A percentile compares a stretch with the other conserved stretches of the same genome.
phyloP scores from a whole-genome alignment of 2,329 filamentous ascomycete genomes.

The Capronia americana region DNA sequence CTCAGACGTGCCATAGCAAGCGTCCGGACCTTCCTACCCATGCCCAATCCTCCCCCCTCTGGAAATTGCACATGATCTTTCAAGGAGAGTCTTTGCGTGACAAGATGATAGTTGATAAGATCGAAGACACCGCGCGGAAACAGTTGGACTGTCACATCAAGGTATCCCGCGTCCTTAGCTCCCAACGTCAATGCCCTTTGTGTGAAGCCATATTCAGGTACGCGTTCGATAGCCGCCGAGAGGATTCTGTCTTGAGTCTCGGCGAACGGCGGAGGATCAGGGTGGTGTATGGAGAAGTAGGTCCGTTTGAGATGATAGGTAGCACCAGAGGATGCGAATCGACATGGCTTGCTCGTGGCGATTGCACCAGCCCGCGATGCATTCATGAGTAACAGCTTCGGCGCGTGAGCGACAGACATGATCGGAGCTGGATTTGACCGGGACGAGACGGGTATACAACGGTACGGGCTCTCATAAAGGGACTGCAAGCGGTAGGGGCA shows the following conservation, averaged over 20 bases:
- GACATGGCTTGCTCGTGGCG: not conserved
- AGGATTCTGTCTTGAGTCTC: slow-evolving; percentile 77
- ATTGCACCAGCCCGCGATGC: not conserved
- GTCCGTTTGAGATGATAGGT: slow-evolving; percentile 26
- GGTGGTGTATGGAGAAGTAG: slow-evolving; percentile 79
- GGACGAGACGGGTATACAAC: slow-evolving; percentile 1
- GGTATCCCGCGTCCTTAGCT: slow-evolving; percentile 82
- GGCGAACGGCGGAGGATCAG: slow-evolving; percentile 68
- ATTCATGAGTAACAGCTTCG: not conserved
- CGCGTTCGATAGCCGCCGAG: slow-evolving; percentile 76
- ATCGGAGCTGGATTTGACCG: not conserved
- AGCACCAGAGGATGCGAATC: not conserved
- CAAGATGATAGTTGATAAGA: slow-evolving; percentile 78
- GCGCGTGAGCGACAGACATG: slow-evolving; percentile 7
- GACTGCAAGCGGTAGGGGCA: not conserved
- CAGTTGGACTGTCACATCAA: slow-evolving; percentile 83
- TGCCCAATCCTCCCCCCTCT: slow-evolving; percentile 46
- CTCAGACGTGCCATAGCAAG: slow-evolving; percentile 78
- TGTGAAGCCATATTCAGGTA: slow-evolving; percentile 85
- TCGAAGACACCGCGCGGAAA: slow-evolving; percentile 81
- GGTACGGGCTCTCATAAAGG: not conserved
- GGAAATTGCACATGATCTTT: slow-evolving; percentile 52
- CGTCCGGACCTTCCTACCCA: slow-evolving; percentile 70
- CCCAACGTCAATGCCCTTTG: slow-evolving; percentile 74
- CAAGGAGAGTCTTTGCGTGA: slow-evolving; percentile 68